Conservation (phyloP, 2,329 filamentous ascomycete species). For the Cladosporium sp. region DNA sequence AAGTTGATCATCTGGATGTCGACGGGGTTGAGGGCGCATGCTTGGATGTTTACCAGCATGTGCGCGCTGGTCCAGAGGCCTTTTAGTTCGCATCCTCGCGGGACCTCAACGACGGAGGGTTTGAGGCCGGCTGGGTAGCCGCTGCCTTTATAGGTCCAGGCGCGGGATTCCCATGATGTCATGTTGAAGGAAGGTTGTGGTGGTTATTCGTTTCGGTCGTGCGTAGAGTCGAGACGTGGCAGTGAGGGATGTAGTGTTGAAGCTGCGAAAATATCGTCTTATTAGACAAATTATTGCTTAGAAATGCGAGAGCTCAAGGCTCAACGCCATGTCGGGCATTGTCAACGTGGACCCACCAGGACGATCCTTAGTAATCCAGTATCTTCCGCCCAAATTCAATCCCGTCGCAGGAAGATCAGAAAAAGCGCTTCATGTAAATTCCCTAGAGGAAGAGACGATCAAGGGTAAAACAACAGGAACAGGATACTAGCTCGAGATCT, state of each 20-base stretch:
- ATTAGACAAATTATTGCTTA: neutral
- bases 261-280: neutral
- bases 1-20: constrained; percentile 41
- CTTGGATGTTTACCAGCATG: constrained; percentile 35
- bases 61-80: constrained; percentile 26
- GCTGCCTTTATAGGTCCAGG: constrained; percentile 37
- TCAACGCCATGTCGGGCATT: neutral
- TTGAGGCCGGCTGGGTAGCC: constrained; percentile 35
- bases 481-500: neutral
- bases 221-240: neutral
- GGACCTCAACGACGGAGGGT: constrained; percentile 27
- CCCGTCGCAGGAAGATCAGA: neutral
- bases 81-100: constrained; percentile 24
- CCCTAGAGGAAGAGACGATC: neutral
- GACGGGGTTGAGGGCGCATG: constrained; percentile 39
- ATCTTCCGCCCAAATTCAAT: neutral
- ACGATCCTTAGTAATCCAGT: neutral
- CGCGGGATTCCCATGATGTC: constrained; percentile 25
- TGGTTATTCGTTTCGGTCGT: neutral
- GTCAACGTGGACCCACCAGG: constrained; percentile 1
- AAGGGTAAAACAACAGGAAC: neutral
- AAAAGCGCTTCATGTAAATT: neutral
- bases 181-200: neutral
- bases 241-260: neutral
- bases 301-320: neutral